phyloP scores from a whole-genome alignment of 495 filamentous ascomycete genomes.

The Amphirosellinia nigrospora region DNA sequence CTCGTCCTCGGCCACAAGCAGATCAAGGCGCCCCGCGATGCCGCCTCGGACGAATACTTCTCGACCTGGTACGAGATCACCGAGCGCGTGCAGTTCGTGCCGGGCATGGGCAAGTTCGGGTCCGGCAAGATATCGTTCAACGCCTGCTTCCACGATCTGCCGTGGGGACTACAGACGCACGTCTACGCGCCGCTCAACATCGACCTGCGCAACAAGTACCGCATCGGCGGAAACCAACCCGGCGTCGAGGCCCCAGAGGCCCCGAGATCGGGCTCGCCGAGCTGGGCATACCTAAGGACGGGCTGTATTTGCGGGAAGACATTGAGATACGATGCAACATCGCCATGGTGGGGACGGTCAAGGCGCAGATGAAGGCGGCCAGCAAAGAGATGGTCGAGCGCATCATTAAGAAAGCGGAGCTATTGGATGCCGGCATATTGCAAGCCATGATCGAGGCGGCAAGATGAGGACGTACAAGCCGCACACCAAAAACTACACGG shows the following conservation, averaged over 20 bases:
- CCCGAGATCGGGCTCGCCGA: slow-evolving; percentile 61
- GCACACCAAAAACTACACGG: slow-evolving; percentile 44
- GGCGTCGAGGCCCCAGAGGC: slow-evolving; percentile 64
- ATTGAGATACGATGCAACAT: slow-evolving; percentile 77
- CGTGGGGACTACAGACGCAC: slow-evolving; percentile 74
- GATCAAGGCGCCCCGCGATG: slow-evolving; percentile 67
- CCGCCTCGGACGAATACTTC: slow-evolving; percentile 71
- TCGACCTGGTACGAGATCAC: slow-evolving; percentile 72
- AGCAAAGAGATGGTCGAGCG: slow-evolving; percentile 68
- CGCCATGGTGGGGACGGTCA: slow-evolving; percentile 70
- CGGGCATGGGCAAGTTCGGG: slow-evolving; percentile 63
- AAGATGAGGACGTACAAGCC: slow-evolving; percentile 58
- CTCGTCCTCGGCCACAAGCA: slow-evolving; percentile 70
- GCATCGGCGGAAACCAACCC: slow-evolving; percentile 65
- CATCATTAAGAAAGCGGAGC: slow-evolving; percentile 69
- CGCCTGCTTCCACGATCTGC: slow-evolving; percentile 74
- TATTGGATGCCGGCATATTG: slow-evolving; percentile 55
- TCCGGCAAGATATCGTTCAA: slow-evolving; percentile 72
- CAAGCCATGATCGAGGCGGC: slow-evolving; percentile 56
- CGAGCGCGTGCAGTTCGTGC: slow-evolving; percentile 71
- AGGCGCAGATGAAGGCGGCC: slow-evolving; percentile 69
- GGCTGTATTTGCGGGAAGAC: slow-evolving; percentile 77
- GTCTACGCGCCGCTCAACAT: slow-evolving; percentile 68
- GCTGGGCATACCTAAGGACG: slow-evolving; percentile 61
- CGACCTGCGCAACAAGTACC: slow-evolving; percentile 58